Evolutionary conservation across 2,329 filamentous ascomycete species (phyloP), one percentile per base, ranked within the genome.

Genomic region (Exophiala mesophila): DNA sequence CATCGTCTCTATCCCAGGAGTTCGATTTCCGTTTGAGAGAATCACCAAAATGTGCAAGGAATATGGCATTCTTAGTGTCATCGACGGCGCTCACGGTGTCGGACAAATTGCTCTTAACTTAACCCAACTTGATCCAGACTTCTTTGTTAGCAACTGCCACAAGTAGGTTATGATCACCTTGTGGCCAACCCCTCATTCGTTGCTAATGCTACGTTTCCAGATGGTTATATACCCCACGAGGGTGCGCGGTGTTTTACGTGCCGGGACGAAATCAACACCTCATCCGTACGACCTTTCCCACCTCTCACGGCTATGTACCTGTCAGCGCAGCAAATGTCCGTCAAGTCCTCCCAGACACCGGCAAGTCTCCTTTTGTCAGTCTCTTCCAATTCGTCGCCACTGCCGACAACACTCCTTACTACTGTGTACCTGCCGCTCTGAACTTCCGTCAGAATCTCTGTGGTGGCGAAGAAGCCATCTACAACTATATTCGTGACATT

Each of bases 1-100:
- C 0, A 79, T 96, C 5, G 81, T 83, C 6, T 88, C 84, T 19
- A 69, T 84, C 16, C 90, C 90, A 0, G 89, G 87, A 1, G 74
- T 94, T 0, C 68, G 81, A 2, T 79, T 95, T 55, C 90, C 90
- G 0, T 95, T 85, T 64, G 80, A 89, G 60, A 64, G 62, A 1
- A 65, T 95, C 43, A 73, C 76, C 1, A 61, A 63, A 5, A 71
- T 76, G 1, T 95, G 88, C 61, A 74, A 72, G 32, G 74, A 82
- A 43, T 68, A 82, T 17, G 78, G 76, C 0, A 68, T 96, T 3
- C 59, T 90, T 40, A 88, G 83, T 55, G 68, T 87, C 15, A 70
- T 96, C 26, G 90, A 97, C 60, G 89, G 78, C 12, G 90, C 90
- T 0, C 90, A 97, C 63, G 83, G 83, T 1, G 67, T 94, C 17